A percentile compares a stretch with the other conserved stretches of the same genome.
phyloP scores from a whole-genome alignment of 179 eudicot species.

The Corrigiola litoralis region DNA sequence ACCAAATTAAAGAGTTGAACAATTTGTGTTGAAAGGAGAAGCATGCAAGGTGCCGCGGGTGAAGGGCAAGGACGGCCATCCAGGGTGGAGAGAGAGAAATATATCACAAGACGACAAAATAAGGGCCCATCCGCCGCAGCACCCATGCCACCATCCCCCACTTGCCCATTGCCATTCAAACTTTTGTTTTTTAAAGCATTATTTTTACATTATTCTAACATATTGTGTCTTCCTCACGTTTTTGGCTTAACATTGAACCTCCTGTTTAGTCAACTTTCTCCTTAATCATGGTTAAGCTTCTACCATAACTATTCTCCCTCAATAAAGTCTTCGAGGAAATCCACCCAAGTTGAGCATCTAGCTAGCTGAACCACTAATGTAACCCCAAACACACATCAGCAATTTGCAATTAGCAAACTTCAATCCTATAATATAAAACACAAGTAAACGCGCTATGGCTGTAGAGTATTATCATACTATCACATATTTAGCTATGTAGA shows the following conservation, averaged over 20 bases:
- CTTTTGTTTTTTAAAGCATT: background rate
- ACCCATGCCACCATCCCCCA: conserved; percentile 35
- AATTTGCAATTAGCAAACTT: background rate
- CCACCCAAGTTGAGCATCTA: conserved; percentile 19
- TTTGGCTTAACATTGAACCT: conserved; percentile 23
- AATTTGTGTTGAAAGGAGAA: background rate
- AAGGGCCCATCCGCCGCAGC: conserved; percentile 37
- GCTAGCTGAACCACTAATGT: conserved; percentile 8
- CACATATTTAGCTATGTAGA: too few species aligned
- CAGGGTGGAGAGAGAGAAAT: conserved; percentile 24
- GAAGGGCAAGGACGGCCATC: conserved; percentile 30
- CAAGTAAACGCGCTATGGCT: too few species aligned
- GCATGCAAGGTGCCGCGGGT: conserved; percentile 25
- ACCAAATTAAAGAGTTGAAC: conserved; percentile 1
- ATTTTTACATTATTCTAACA: background rate
- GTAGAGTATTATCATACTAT: too few species aligned
- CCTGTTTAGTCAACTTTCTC: conserved; percentile 33
- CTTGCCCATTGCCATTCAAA: conserved; percentile 21
- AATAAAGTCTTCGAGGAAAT: conserved; percentile 12
- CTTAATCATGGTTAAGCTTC: conserved; percentile 36
- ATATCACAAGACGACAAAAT: conserved; percentile 23
- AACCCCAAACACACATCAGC: conserved; percentile 6
- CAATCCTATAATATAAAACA: too few species aligned
- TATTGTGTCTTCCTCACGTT: conserved; percentile 31
- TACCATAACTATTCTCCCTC: background rate